A percentile compares a stretch with the other conserved stretches of the same genome.
phyloP scores from a whole-genome alignment of 192 early-diverging fungal genomes.

The Piromyces sp. region DNA sequence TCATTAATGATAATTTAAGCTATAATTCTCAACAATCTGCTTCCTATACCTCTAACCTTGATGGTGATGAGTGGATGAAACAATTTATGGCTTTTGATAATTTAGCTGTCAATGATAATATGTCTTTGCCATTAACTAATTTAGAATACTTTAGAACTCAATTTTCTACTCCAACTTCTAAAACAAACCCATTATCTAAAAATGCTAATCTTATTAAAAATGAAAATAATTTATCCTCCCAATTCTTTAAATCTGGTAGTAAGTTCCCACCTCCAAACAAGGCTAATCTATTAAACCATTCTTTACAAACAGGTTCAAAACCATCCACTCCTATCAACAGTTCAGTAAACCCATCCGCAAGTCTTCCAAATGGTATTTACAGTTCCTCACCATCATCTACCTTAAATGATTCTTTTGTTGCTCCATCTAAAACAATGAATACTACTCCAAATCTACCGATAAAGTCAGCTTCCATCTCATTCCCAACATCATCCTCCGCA shows the following conservation, averaged over 20 bases:
- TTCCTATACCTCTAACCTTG: background rate
- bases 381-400: background rate
- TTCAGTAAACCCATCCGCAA: background rate
- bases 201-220: conserved; percentile 1
- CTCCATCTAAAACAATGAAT: background rate
- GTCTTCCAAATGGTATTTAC: background rate
- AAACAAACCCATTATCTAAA: background rate
- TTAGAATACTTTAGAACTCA: background rate
- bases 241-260: background rate
- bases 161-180: background rate
- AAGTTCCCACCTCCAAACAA: background rate
- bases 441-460: background rate
- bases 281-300: background rate
- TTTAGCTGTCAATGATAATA: background rate
- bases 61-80: conserved; percentile 5
- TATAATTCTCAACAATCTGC: background rate
- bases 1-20: background rate
- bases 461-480: background rate
- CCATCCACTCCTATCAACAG: background rate
- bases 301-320: background rate
- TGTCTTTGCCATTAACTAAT: background rate
- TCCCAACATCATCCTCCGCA: background rate
- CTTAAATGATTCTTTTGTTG: background rate
- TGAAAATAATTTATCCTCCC: conserved; percentile 2
- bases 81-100: conserved; percentile 5